These are phyloP conservation scores for Cryptosporidium baileyi DNA, from an alignment of 169 alveolate species.

Conservation along the genomic window DNA sequence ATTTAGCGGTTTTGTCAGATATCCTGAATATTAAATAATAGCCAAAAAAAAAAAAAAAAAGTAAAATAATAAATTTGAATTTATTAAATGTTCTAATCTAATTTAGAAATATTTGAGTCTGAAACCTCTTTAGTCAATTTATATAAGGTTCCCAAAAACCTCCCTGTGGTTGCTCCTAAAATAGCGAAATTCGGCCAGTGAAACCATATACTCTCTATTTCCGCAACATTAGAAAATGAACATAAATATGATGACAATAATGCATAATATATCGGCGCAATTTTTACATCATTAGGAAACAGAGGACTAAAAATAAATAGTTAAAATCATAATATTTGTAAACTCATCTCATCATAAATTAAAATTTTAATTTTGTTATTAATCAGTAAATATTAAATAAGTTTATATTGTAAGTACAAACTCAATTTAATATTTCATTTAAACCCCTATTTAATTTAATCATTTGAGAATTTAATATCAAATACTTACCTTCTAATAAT, in stretches of 20 bases:
- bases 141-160: conserved; percentile 13
- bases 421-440: background rate
- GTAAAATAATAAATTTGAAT: background rate
- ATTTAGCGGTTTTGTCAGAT: conserved; percentile 31
- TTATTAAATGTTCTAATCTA: background rate
- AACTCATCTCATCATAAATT: conserved; percentile 23
- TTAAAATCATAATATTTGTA: background rate
- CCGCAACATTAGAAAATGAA: background rate
- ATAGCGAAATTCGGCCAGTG: conserved; percentile 26
- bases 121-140: background rate
- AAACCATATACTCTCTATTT: background rate
- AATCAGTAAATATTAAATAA: background rate
- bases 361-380: background rate
- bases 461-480: conserved; percentile 6
- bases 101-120: background rate
- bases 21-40: conserved; percentile 3
- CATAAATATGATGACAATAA: conserved; percentile 12
- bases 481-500: conserved; percentile 59
- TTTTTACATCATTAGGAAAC: background rate
- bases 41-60: background rate
- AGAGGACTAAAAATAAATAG: conserved; percentile 11
- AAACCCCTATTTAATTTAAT: conserved; percentile 63
- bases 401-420: background rate
- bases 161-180: conserved; percentile 30
- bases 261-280: conserved; percentile 30